Evolutionary conservation across 192 early-diverging fungal genomes (phyloP).

Genomic region (Anaeromyces robustus): DNA sequence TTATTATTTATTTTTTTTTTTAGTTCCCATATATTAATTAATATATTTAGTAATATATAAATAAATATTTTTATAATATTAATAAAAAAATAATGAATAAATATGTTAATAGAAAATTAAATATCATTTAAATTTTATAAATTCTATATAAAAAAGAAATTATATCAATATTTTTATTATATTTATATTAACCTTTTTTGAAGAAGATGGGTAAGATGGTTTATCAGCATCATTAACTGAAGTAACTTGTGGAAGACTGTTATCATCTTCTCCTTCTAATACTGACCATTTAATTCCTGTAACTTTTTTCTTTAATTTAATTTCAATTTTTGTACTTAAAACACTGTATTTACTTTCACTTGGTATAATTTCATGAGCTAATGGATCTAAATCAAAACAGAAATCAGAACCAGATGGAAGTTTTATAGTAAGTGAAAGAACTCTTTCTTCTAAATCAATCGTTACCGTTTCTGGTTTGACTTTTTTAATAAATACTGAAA

Average conservation of each 20-base stretch:
- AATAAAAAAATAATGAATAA: no score
- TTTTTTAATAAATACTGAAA: conserved; percentile 85
- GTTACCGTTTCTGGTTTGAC: conserved; percentile 51
- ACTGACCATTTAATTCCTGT: conserved; percentile 73
- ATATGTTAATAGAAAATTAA: no score
- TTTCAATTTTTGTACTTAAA: conserved; percentile 89
- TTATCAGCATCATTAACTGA: conserved; percentile 19
- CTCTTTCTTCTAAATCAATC: conserved; percentile 41
- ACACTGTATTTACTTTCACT: conserved; percentile 51
- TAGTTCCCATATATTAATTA: no score
- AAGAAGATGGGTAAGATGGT: conserved; percentile 25
- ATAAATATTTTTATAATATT: no score
- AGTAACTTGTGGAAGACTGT: conserved; percentile 19
- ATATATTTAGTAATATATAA: no score
- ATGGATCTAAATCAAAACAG: conserved; percentile 80
- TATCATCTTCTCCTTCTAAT: conserved; percentile 52
- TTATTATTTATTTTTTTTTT: no score
- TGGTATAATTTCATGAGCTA: conserved; percentile 63
- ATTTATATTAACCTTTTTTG: not conserved
- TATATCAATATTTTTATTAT: no score
- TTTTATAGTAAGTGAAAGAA: conserved; percentile 65
- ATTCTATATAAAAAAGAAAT: no score
- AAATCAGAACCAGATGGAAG: conserved; percentile 73
- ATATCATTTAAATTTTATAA: no score
- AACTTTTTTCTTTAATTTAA: conserved; percentile 56